phyloP scores from a whole-genome alignment of 495 filamentous ascomycete genomes.

The Pseudevernia furfuracea region DNA sequence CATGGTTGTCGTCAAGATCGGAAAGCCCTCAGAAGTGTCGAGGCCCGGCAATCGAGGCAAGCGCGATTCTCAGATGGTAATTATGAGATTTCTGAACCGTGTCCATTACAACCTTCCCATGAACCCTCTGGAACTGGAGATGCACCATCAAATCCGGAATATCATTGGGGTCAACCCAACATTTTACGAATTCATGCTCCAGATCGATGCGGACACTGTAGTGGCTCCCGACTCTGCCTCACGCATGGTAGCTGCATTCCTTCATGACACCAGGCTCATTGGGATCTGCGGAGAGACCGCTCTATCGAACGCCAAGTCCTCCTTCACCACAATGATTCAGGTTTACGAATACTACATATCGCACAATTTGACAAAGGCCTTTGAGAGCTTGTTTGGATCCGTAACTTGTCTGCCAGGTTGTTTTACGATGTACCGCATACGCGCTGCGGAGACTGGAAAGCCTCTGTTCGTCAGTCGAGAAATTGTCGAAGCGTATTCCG shows the following conservation, averaged over 20 bases:
- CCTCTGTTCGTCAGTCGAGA: constrained; percentile 92
- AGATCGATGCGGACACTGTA: constrained; percentile 95
- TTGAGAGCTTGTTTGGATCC: constrained; percentile 93
- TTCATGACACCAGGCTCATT: constrained; percentile 84
- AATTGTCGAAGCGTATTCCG: constrained; percentile 74
- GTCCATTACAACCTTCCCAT: constrained; percentile 95
- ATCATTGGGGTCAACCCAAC: constrained; percentile 98
- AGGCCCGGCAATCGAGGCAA: constrained; percentile 97
- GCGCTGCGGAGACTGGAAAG: constrained; percentile 87
- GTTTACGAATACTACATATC: constrained; percentile 99
- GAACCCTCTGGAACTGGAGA: constrained; percentile 94
- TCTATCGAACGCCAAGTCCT: constrained; percentile 84
- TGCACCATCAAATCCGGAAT: constrained; percentile 98
- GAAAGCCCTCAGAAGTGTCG: constrained; percentile 93
- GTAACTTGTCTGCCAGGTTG: constrained; percentile 97
- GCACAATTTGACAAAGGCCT: constrained; percentile 96
- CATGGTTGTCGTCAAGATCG: constrained; percentile 93
- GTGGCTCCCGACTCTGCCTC: constrained; percentile 87
- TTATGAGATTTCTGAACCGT: constrained; percentile 97
- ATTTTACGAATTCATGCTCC: constrained; percentile 95
- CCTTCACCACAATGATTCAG: constrained; percentile 96
- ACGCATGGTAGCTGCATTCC: constrained; percentile 84
- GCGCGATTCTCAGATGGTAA: constrained; percentile 95
- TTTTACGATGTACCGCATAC: constrained; percentile 97
- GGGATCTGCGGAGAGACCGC: constrained; percentile 93